A percentile compares a stretch with the other conserved stretches of the same genome.
Conservation (phyloP, 2,329 filamentous ascomycete species). For the Xylaria sp. region DNA sequence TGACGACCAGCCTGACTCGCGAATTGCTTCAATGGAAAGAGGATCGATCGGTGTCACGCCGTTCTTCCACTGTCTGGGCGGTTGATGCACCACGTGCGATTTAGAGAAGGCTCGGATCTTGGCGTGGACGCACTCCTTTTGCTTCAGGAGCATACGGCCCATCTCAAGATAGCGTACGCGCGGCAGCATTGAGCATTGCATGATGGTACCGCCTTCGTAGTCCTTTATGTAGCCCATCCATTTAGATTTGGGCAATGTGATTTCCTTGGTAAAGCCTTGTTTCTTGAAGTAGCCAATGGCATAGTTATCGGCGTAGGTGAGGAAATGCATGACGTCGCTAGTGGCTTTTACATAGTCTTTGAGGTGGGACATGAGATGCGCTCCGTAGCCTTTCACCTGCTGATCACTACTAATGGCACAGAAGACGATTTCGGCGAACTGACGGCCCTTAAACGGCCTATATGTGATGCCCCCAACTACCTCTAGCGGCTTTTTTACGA, state of each 20-base stretch:
- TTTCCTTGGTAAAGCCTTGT: constrained; percentile 98
- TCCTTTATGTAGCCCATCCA: constrained; percentile 99
- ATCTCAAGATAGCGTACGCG: constrained; percentile 93
- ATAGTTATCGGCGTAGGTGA: constrained; percentile 99
- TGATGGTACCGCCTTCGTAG: constrained; percentile 98
- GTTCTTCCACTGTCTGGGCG: constrained; percentile 87
- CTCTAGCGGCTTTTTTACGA: constrained; percentile 95
- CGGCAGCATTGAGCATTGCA: constrained; percentile 98
- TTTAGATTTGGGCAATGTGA: constrained; percentile 85
- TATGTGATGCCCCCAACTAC: constrained; percentile 98
- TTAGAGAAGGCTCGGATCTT: constrained; percentile 94
- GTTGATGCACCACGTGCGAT: constrained; percentile 85
- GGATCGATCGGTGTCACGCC: constrained; percentile 82
- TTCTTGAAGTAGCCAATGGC: constrained; percentile 99
- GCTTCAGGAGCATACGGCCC: constrained; percentile 93
- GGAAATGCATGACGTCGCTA: constrained; percentile 96
- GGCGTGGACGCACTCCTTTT: constrained; percentile 93
- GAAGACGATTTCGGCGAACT: constrained; percentile 98
- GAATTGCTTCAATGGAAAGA: constrained; percentile 87
- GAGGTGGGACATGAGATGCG: constrained; percentile 96
- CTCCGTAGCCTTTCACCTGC: constrained; percentile 98
- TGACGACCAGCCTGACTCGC: constrained; percentile 91
- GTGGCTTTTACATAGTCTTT: constrained; percentile 99
- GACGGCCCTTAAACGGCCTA: constrained; percentile 88
- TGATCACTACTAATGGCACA: constrained; percentile 98